Evolutionary conservation across 345 rosid species (phyloP).

Genomic region (Corchorus olitorius): DNA sequence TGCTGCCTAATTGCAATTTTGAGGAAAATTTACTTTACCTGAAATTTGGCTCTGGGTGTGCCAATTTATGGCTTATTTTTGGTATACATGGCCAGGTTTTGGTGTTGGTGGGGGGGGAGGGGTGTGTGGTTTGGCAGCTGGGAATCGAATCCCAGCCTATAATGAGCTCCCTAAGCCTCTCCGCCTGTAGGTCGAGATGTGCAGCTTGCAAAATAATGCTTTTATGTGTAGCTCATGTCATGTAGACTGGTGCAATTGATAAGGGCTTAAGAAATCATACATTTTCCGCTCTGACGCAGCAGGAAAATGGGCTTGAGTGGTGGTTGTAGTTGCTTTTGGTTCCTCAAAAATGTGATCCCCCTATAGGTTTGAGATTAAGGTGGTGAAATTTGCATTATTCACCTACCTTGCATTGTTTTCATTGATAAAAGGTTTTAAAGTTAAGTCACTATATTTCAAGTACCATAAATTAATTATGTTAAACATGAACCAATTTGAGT

Average conservation of each 20-base stretch:
- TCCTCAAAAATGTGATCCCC: not conserved
- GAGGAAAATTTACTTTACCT: not conserved
- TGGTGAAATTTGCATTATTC: not conserved
- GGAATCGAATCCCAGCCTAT: too few species aligned
- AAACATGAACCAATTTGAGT: not conserved
- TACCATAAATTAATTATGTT: not conserved
- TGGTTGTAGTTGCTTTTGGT: not conserved
- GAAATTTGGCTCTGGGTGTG: not conserved
- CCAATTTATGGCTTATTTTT: not conserved
- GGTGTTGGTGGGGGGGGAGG: too few species aligned
- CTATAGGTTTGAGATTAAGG: slow-evolving; percentile 11
- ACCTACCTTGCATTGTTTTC: not conserved
- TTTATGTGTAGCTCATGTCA: slow-evolving; percentile 5
- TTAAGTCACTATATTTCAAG: not conserved
- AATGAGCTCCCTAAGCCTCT: too few species aligned
- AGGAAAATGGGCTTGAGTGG: not conserved
- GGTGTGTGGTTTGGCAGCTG: too few species aligned
- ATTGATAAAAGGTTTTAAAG: not conserved
- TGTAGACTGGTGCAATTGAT: not conserved
- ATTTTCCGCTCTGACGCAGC: not conserved
- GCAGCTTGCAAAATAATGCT: too few species aligned
- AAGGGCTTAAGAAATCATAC: not conserved
- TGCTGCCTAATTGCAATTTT: not conserved
- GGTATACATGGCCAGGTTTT: too few species aligned
- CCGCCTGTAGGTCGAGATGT: too few species aligned